Evolutionary conservation across 2,329 filamentous ascomycete genomes (phyloP), one percentile per base, ranked within the genome.

Genomic region (Aspergillus aculeatinus): DNA sequence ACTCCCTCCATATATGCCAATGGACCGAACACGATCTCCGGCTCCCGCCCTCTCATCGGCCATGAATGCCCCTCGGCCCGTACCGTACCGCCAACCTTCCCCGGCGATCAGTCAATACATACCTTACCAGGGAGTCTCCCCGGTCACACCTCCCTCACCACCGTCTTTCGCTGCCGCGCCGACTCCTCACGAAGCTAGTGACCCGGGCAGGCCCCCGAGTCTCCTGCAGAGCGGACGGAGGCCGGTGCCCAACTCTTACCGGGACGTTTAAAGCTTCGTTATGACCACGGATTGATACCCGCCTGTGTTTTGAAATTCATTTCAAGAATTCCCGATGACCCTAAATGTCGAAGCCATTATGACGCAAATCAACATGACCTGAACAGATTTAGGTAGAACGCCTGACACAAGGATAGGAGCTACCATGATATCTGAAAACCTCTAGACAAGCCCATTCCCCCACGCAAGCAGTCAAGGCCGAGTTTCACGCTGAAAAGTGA

Each of bases 191-290:
- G 59, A 68, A 50, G 35, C 69, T 49, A 60, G 65, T 31, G 67
- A 70, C 29, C 59, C 67, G 60, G 69, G 71, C 60, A 69, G 75
- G 62, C 74, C 76, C 39, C 76, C 77, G 10, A 78, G 73, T 71
- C 65, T 78, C 35, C 63, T 78, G 57, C 73, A 77, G 61, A 75
- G 72, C 58, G 77, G 76, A 16, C 71, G 74, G 55, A 74, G 74
- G 58, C 73, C 76, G 11, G 70, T 67, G 7, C 64, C 68, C 42
- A 74, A 76, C 49, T 73, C 71, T 27, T 75, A 66, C 52, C 68
- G 72, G 57, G 68, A 76, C 64, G 69, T 78, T 51, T 76, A 2
- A 44, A 44, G 3, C 16, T 9, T 35, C 12, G 39, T 44, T 44
- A 19, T 35, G 33, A 35, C 33, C 12, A 16, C 14, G 33, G 33